Evolutionary conservation across 176 grass and related monocot species (phyloP), one percentile per base, ranked within the genome.

Genomic region (Musa acuminata): DNA sequence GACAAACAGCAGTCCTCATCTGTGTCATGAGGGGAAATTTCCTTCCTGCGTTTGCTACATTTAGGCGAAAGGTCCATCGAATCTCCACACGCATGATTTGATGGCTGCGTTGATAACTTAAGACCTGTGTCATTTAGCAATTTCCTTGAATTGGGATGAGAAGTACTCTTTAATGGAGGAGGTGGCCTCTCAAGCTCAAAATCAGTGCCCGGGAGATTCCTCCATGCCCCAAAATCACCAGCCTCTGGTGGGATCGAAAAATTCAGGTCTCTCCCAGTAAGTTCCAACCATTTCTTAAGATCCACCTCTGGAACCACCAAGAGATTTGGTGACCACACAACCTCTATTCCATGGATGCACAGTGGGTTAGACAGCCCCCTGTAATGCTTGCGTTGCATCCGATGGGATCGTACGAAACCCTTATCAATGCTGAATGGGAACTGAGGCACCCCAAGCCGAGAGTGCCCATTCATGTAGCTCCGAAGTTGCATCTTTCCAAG

Each of bases 381-480:
- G 55, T 96, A 96, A 26, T 96, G 93, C 83, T 96, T 92, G 49
- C 93, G 89, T 83, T 96, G 93, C 93, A 96, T 96, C 51, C 93
- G 75, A 78, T 96, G 93, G 2, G 93, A 96, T 68, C 89, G 84
- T 16, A 86, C 83, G 79, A 96, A 96, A 55, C 93, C 93, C 81
- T 96, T 96, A 8, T 96, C 93, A 0, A 72, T 81, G 21, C 93
- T 92, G 74, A 96, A 96, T 1, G 93, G 93, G 51, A 96, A 96
- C 71, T 90, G 93, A 0, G 93, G 93, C 73, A 92, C 93, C 20
- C 93, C 89, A 49, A 92, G 89, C 73, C 93, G 89, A 0, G 93
- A 96, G 75, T 96, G 93, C 51, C 93, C 93, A 13, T 96, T 96
- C 89, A 96, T 96, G 84, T 89, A 96, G 79, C 93, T 96, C 76